phyloP scores from a whole-genome alignment of 2,329 filamentous ascomycete genomes.

The Talaromyces rugulosus region DNA sequence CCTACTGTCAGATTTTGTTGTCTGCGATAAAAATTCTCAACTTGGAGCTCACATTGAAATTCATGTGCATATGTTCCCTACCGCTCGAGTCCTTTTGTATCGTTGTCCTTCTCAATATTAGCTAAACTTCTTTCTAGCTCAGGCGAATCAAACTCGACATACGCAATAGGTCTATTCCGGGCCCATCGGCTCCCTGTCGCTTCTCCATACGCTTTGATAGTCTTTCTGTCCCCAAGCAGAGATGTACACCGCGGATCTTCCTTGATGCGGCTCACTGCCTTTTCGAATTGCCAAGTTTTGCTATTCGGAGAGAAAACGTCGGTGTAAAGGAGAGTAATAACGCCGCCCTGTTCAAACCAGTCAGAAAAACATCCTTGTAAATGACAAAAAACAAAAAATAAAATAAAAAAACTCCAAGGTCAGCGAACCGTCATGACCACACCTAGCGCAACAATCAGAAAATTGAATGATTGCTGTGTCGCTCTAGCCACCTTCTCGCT shows the following conservation, averaged over 20 bases:
- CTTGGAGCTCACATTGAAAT: slow-evolving; percentile 65
- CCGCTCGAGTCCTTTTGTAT: slow-evolving; percentile 68
- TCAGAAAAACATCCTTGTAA: background rate
- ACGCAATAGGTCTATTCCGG: slow-evolving; percentile 54
- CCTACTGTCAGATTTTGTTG: background rate
- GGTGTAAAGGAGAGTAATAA: slow-evolving; percentile 71
- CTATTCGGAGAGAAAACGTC: slow-evolving; percentile 83
- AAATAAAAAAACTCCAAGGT: background rate
- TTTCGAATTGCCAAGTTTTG: slow-evolving; percentile 84
- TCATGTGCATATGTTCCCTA: slow-evolving; percentile 75
- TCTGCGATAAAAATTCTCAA: background rate
- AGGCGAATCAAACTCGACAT: slow-evolving; percentile 16
- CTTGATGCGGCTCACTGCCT: slow-evolving; percentile 74
- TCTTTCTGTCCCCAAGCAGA: slow-evolving; percentile 67
- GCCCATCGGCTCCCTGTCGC: slow-evolving; percentile 79
- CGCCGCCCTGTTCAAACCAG: slow-evolving; percentile 56
- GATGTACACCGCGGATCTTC: slow-evolving; percentile 66
- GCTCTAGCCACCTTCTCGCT: slow-evolving; percentile 78
- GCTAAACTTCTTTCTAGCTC: background rate
- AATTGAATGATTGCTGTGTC: slow-evolving; percentile 87
- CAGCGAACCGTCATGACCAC: slow-evolving; percentile 66
- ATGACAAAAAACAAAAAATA: background rate
- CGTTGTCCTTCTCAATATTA: slow-evolving; percentile 53
- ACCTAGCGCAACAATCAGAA: slow-evolving; percentile 71
- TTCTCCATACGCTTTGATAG: slow-evolving; percentile 79